A percentile compares a stretch with the other conserved stretches of the same genome.
phyloP scores from a whole-genome alignment of 2,329 filamentous ascomycete genomes.

The Nothopassalora personata region DNA sequence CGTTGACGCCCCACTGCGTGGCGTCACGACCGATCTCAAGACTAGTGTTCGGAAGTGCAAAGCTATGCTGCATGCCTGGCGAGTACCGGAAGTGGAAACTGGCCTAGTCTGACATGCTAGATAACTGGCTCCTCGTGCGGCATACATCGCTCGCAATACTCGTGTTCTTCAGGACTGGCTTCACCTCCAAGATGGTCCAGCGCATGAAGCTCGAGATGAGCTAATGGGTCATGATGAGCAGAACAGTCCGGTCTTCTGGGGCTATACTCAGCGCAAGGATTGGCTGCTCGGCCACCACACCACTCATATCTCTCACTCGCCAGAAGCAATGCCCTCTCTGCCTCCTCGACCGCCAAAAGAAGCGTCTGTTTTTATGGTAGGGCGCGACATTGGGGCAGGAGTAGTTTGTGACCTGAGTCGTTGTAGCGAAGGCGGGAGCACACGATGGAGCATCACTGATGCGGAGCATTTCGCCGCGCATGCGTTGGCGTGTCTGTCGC shows the following conservation, averaged over 20 bases:
- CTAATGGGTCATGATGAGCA: constrained; percentile 24
- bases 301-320: background rate
- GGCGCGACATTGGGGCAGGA: background rate
- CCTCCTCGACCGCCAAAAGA: background rate
- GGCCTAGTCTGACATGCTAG: constrained; percentile 53
- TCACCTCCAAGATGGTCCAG: constrained; percentile 29
- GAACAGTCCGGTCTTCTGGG: constrained; percentile 31
- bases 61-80: constrained; percentile 34
- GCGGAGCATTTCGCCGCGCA: no score
- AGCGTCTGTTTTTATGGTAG: constrained; percentile 1
- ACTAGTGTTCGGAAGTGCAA: constrained; percentile 29
- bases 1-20: background rate
- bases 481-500: no score
- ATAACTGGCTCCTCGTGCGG: constrained; percentile 36
- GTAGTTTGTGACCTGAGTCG: background rate
- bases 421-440: background rate
- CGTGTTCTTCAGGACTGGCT: constrained; percentile 31
- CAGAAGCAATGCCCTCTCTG: background rate
- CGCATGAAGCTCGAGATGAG: constrained; percentile 23
- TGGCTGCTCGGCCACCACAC: constrained; percentile 26
- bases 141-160: constrained; percentile 29
- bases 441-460: background rate
- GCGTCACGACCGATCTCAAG: constrained; percentile 2
- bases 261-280: constrained; percentile 20
- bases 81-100: constrained; percentile 60